phyloP scores from a whole-genome alignment of 108 stramenopile genomes.

The Nannochloropsis oceanica region DNA sequence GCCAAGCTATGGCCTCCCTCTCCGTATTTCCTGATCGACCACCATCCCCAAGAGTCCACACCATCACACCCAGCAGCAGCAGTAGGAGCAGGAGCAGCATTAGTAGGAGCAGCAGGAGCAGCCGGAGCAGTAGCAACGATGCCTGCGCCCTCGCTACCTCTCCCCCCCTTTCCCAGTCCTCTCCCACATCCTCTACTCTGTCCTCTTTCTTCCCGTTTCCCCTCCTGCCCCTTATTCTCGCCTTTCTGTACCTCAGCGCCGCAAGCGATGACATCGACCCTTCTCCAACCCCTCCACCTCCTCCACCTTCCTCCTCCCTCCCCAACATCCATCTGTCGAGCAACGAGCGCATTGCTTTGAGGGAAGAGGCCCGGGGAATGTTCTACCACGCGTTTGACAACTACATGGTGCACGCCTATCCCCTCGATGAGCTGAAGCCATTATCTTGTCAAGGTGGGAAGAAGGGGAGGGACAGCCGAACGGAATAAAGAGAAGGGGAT shows the following conservation, averaged over 20 bases:
- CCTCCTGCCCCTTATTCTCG: background rate
- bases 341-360: background rate
- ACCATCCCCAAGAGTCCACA: no score
- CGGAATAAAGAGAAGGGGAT: no score
- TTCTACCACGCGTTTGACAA: constrained; percentile 26
- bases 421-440: constrained; percentile 65
- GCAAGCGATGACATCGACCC: background rate
- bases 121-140: background rate
- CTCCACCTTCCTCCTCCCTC: background rate
- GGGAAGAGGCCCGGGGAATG: constrained; percentile 24
- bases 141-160: background rate
- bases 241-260: background rate
- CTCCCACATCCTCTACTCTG: background rate
- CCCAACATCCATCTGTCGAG: background rate
- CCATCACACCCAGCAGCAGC: no score
- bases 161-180: background rate
- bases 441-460: constrained; percentile 38
- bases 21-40: no score
- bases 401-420: constrained; percentile 48
- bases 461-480: background rate
- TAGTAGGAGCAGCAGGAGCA: no score
- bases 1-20: no score
- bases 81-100: no score
- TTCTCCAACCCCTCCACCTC: background rate
- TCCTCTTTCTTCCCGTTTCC: background rate